Percentiles rank a stretch among this genome's conserved stretches.
Conservation (phyloP, 2,329 filamentous ascomycete genomes). For the Clonostachys chloroleuca region DNA sequence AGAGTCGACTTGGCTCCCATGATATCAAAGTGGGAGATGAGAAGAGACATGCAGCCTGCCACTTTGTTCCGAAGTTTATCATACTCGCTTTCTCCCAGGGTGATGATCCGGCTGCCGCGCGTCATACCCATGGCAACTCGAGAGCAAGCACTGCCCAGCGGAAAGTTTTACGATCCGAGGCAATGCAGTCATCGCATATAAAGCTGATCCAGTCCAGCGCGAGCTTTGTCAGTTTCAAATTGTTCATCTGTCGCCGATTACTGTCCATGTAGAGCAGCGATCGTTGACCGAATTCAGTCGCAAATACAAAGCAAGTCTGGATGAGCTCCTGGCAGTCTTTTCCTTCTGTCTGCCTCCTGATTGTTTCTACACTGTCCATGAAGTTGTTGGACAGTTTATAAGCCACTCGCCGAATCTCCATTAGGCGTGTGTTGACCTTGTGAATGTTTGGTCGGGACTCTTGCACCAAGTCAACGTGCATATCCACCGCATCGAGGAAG, state of each 20-base stretch:
- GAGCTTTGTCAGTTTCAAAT: slow-evolving; percentile 87
- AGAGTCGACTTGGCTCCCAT: slow-evolving; percentile 94
- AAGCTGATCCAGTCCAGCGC: slow-evolving; percentile 97
- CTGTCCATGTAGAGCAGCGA: slow-evolving; percentile 94
- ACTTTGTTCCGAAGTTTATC: slow-evolving; percentile 79
- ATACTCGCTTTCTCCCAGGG: slow-evolving; percentile 85
- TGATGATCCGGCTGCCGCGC: slow-evolving; percentile 86
- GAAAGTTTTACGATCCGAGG: slow-evolving; percentile 92
- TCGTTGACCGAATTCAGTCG: slow-evolving; percentile 96
- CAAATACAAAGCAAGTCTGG: slow-evolving; percentile 96
- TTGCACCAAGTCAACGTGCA: slow-evolving; percentile 82
- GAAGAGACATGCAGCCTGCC: slow-evolving; percentile 91
- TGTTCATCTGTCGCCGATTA: slow-evolving; percentile 94
- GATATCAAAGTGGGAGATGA: slow-evolving; percentile 98
- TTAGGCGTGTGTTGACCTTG: slow-evolving; percentile 85
- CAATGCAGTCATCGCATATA: slow-evolving; percentile 93
- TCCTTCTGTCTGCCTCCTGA: slow-evolving; percentile 77
- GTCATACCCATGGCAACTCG: slow-evolving; percentile 97
- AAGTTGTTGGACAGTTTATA: slow-evolving; percentile 97
- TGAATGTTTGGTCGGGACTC: slow-evolving; percentile 91
- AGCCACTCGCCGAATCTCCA: slow-evolving; percentile 91
- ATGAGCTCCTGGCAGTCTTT: slow-evolving; percentile 92
- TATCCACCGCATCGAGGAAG: slow-evolving; percentile 74
- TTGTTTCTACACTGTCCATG: slow-evolving; percentile 96
- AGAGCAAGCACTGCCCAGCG: slow-evolving; percentile 94